Evolutionary conservation across 2,329 filamentous ascomycete genomes (phyloP).

Genomic region (Beauveria sp.): DNA sequence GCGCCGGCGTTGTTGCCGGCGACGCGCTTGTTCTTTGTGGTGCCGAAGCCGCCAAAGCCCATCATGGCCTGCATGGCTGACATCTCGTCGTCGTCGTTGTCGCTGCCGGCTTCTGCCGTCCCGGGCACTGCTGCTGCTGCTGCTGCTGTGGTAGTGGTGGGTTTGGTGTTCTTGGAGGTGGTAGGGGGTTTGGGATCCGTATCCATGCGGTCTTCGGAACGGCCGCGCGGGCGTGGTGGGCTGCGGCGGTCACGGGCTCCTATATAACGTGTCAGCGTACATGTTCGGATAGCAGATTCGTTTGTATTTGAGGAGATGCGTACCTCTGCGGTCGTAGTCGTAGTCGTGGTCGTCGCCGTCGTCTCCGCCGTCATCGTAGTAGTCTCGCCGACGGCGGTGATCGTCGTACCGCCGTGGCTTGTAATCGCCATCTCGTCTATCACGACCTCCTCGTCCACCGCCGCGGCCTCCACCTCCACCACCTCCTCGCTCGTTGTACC

Average conservation of each 20-base stretch:
- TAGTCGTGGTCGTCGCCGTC: constrained; percentile 22
- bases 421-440: constrained; percentile 27
- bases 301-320: background rate
- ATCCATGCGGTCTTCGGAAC: constrained; percentile 17
- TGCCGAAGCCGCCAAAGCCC: constrained; percentile 81
- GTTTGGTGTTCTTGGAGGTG: background rate
- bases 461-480: constrained; percentile 14
- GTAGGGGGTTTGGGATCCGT: constrained; percentile 19
- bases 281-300: no score
- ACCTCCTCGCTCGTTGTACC: constrained; percentile 22
- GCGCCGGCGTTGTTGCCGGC: constrained; percentile 77
- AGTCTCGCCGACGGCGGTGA: constrained; percentile 18
- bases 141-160: background rate
- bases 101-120: constrained; percentile 9
- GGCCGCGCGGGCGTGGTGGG: background rate
- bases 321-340: constrained; percentile 16
- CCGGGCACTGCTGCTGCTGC: constrained; percentile 18
- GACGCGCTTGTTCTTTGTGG: constrained; percentile 84
- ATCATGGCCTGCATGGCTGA: constrained; percentile 75
- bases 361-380: constrained; percentile 20
- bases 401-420: constrained; percentile 24
- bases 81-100: constrained; percentile 43
- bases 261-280: background rate
- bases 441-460: constrained; percentile 16
- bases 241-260: constrained; percentile 3